A percentile compares a stretch with the other conserved stretches of the same genome.
Evolutionary conservation across 164 flowering plant species (phyloP).

Genomic region (Berberis thunbergii): DNA sequence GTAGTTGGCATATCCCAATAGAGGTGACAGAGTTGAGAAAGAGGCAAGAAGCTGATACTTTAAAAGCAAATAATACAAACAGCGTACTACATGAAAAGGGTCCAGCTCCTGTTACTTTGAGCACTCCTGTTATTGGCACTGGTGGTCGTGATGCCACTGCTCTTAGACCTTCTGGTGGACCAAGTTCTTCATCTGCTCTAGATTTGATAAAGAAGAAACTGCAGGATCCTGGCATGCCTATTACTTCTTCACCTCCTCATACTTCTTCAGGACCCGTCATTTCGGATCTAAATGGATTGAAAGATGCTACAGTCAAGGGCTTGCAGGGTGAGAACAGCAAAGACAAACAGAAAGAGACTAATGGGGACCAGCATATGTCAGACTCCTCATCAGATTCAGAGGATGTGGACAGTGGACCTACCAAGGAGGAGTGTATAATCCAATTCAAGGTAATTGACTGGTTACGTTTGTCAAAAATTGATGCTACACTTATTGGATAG

Average conservation of each 20-base stretch:
- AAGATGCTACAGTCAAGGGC: conserved; percentile 46
- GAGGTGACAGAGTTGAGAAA: conserved; percentile 71
- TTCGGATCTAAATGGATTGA: conserved; percentile 57
- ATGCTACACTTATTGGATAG: too few species aligned
- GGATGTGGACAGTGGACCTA: conserved; percentile 76
- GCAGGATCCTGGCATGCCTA: conserved; percentile 77
- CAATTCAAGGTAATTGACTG: conserved; percentile 72
- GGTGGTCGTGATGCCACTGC: conserved; percentile 87
- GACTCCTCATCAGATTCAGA: conserved; percentile 97
- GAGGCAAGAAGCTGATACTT: conserved; percentile 47
- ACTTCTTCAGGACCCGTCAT: conserved; percentile 26
- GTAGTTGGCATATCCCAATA: conserved; percentile 93
- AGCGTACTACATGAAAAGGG: conserved; percentile 38
- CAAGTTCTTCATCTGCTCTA: conserved; percentile 72
- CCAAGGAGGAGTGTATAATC: conserved; percentile 69
- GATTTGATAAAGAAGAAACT: conserved; percentile 90
- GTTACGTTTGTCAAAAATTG: too few species aligned
- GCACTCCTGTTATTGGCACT: conserved; percentile 66
- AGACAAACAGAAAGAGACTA: conserved; percentile 62
- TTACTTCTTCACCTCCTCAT: conserved; percentile 36
- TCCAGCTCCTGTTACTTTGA: conserved; percentile 41
- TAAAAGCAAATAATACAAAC: conserved; percentile 29
- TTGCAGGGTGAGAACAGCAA: conserved; percentile 53
- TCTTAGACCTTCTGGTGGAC: conserved; percentile 39
- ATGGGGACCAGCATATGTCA: conserved; percentile 63